These are phyloP conservation scores for Lentinula sp. DNA, from an alignment of 768 basidiomycete species.

Conservation along the genomic window DNA sequence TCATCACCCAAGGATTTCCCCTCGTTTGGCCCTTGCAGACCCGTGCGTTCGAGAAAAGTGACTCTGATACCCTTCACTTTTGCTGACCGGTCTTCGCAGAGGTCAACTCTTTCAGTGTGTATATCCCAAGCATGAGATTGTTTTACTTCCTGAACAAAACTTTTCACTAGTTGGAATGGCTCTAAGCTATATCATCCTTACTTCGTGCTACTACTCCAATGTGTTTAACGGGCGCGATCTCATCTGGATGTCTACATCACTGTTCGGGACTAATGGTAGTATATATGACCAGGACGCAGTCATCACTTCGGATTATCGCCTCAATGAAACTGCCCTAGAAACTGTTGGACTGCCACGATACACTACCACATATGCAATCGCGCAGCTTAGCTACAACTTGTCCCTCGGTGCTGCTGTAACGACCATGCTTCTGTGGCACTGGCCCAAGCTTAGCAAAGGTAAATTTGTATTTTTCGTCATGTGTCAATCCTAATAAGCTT, in stretches of 20 bases:
- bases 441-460: conserved; percentile 41
- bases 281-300: conserved; percentile 38
- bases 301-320: conserved; percentile 29
- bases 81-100: conserved; percentile 16
- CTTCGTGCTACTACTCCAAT: conserved; percentile 35
- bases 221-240: conserved; percentile 38
- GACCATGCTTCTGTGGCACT: conserved; percentile 46
- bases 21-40: conserved; percentile 53
- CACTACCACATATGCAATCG: conserved; percentile 43
- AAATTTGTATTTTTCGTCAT: background rate
- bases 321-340: conserved; percentile 23
- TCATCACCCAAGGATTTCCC: conserved; percentile 49
- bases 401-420: conserved; percentile 44
- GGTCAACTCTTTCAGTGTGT: conserved; percentile 36
- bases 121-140: background rate
- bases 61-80: background rate
- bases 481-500: background rate
- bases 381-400: conserved; percentile 44
- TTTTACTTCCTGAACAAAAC: background rate
- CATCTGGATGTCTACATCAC: conserved; percentile 41
- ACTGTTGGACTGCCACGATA: conserved; percentile 23
- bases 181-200: conserved; percentile 38
- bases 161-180: conserved; percentile 36
- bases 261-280: conserved; percentile 30
- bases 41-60: conserved; percentile 23